Percentiles rank a stretch among this genome's conserved stretches.
Evolutionary conservation across 2,329 filamentous ascomycete genomes (phyloP).

Genomic region (Trichoderma harzianum): DNA sequence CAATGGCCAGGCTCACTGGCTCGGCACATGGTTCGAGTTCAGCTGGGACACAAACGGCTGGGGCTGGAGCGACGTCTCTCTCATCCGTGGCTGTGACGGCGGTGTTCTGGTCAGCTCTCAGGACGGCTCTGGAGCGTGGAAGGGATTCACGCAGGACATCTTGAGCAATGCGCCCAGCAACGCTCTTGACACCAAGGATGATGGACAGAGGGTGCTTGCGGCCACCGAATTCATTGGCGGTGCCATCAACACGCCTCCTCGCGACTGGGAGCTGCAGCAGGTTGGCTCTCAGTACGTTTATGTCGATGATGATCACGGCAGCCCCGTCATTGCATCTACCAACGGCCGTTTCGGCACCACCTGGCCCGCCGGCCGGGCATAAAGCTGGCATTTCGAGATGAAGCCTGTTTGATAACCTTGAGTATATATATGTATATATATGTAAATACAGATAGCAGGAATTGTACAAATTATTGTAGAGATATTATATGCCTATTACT

Average conservation of each 20-base stretch:
- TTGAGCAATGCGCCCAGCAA: conserved; percentile 24
- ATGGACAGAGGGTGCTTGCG: conserved; percentile 26
- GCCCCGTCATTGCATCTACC: conserved; percentile 26
- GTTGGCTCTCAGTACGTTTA: conserved; percentile 26
- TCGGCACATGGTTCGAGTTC: conserved; percentile 30
- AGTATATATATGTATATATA: neutral
- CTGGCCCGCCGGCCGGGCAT: neutral
- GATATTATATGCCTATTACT: neutral
- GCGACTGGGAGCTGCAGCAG: conserved; percentile 24
- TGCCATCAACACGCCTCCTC: conserved; percentile 22
- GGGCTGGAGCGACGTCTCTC: conserved; percentile 28
- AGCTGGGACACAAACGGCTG: conserved; percentile 23
- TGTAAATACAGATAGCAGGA: neutral
- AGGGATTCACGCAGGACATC: conserved; percentile 27
- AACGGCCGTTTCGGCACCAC: conserved; percentile 17
- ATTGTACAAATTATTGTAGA: neutral
- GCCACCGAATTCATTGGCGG: conserved; percentile 24
- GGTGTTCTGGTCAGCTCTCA: conserved; percentile 22
- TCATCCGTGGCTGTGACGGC: conserved; percentile 31
- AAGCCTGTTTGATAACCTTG: neutral
- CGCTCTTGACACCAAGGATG: conserved; percentile 4
- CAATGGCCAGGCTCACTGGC: conserved; percentile 24
- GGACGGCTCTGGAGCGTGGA: conserved; percentile 25
- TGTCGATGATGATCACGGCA: conserved; percentile 27
- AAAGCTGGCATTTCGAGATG: neutral